Base-by-base conservation (phyloP, 164 flowering plant genomes). In the Chimonanthus salicifolius region DNA sequence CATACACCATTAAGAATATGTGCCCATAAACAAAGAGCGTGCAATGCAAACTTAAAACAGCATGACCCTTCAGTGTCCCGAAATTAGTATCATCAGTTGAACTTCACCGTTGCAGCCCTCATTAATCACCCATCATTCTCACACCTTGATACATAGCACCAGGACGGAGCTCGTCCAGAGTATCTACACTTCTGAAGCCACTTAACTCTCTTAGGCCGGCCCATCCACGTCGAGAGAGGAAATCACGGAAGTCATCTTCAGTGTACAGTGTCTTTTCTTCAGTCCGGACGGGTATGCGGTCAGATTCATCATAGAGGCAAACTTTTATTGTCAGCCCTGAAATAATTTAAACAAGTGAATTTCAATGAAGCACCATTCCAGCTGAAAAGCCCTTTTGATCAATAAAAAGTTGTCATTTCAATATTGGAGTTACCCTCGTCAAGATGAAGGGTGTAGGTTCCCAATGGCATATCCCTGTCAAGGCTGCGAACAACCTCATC, bases 221-320 rank as follows among this genome's bases (percentile, higher is more conserved):
- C 87, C 87, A 84, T 47, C 89, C 89, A 58, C 87, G 85, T 5
- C 84, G 86, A 4, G 81, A 63, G 33, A 89, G 83, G 70, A 86
- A 85, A 67, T 84, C 88, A 48, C 83, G 85, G 71, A 89, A 86
- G 77, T 89, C 90, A 46, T 84, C 88, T 74, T 87, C 89, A 3
- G 87, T 84, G 79, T 86, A 89, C 18, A 89, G 76, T 9, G 87
- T 87, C 77, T 85, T 89, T 72, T 89, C 90, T 78, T 87, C 88
- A 3, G 89, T 73, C 47, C 82, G 85, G 58, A 87, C 82, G 0
- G 87, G 78, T 62, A 85, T 68, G 48, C 81, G 87, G 48, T 83
- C 89, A 20, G 86, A 47, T 43, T 83, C 89, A 69, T 85, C 90
- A 54, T 82, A 86, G 63, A 80, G 51, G 71, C 88, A 85, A 3